A percentile compares a stretch with the other conserved stretches of the same genome.
Conservation (phyloP, 108 stramenopile genomes). For the Cyclotella choctawhatcheeana region DNA sequence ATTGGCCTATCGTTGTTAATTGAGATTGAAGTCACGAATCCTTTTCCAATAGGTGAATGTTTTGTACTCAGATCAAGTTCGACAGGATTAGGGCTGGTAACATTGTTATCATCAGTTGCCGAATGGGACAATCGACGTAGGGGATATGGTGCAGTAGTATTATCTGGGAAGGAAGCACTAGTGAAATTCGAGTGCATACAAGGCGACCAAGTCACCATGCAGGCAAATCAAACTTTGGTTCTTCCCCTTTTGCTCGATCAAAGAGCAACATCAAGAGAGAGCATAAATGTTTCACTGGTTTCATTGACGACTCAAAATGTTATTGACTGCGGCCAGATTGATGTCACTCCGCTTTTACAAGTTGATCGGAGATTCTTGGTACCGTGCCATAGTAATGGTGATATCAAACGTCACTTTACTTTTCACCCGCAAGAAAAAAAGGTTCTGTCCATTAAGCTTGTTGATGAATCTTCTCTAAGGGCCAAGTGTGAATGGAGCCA, state of each 20-base stretch:
- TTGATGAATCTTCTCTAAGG: constrained; percentile 6
- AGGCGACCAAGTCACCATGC: constrained; percentile 3
- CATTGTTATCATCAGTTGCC: neutral
- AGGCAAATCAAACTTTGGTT: neutral
- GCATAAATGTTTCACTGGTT: constrained; percentile 5
- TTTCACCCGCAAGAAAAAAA: constrained; percentile 11
- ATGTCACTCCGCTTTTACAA: neutral
- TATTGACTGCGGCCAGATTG: neutral
- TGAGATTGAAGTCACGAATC: constrained; percentile 14
- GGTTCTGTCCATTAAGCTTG: constrained; percentile 3
- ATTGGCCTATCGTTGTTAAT: constrained; percentile 9
- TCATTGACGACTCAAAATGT: neutral
- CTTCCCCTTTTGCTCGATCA: constrained; percentile 13
- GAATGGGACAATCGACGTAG: constrained; percentile 4
- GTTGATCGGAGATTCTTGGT: constrained; percentile 24
- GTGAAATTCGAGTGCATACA: constrained; percentile 1
- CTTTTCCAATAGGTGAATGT: constrained; percentile 2
- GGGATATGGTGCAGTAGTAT: neutral
- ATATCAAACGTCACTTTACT: neutral
- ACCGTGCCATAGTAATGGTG: constrained; percentile 8
- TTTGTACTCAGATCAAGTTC: constrained; percentile 9
- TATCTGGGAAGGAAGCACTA: neutral
- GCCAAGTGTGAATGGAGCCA: constrained; percentile 15
- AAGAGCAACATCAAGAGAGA: neutral
- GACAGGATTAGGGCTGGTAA: neutral